Evolutionary conservation across 495 filamentous ascomycete species (phyloP).

Genomic region (Penicillium lividum): DNA sequence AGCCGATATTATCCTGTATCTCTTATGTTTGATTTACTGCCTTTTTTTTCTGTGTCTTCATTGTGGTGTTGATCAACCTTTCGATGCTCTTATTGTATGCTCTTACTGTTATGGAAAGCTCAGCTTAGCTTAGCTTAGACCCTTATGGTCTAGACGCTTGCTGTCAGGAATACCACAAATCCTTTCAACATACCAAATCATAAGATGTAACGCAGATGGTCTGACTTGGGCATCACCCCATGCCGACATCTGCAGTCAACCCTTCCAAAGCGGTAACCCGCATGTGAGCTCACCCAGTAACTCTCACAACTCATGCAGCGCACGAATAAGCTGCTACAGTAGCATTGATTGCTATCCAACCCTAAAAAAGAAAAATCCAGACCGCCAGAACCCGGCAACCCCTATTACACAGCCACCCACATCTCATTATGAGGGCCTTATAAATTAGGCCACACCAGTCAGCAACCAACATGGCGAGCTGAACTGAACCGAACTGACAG

Average conservation of each 20-base stretch:
- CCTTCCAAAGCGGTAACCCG: not conserved
- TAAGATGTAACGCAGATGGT: not conserved
- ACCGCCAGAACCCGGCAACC: not conserved
- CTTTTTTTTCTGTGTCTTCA: too few species aligned
- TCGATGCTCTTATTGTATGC: too few species aligned
- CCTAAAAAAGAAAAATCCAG: not conserved
- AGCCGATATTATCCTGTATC: not conserved
- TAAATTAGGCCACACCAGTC: not conserved
- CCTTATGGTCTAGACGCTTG: too few species aligned
- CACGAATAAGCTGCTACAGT: not conserved
- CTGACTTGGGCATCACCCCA: not conserved
- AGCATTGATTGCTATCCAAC: not conserved
- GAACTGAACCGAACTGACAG: not conserved
- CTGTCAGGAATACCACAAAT: not conserved
- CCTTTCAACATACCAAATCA: not conserved
- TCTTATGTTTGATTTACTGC: not conserved
- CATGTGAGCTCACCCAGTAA: not conserved
- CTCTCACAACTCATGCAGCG: not conserved
- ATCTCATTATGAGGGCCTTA: too few species aligned
- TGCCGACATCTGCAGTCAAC: not conserved
- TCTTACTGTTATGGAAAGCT: too few species aligned
- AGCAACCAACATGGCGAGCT: not conserved
- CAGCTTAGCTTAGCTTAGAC: too few species aligned
- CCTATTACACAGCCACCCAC: constrained; percentile 1
- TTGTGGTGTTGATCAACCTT: too few species aligned